Percentiles rank a stretch among this genome's conserved stretches.
These are phyloP conservation scores for Westerdykella ornata DNA, from an alignment of 2,329 filamentous ascomycete genomes.

Conservation along the genomic window DNA sequence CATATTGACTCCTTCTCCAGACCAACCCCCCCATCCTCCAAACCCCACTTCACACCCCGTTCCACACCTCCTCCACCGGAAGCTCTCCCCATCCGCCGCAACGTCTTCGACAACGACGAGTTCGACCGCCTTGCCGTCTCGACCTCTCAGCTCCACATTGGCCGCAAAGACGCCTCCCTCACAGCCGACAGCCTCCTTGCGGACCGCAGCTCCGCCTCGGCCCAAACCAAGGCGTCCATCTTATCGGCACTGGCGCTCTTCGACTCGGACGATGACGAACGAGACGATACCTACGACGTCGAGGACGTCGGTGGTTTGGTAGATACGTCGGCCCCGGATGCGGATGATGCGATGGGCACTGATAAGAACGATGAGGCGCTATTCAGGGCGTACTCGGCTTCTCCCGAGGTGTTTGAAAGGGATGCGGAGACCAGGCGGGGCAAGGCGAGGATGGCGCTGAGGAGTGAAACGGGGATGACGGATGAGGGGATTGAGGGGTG, in stretches of 20 bases:
- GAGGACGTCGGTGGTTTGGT: slow-evolving; percentile 87
- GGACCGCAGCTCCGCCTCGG: slow-evolving; percentile 50
- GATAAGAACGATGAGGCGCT: slow-evolving; percentile 63
- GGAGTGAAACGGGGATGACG: slow-evolving; percentile 75
- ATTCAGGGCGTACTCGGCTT: slow-evolving; percentile 63
- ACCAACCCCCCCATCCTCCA: slow-evolving; percentile 9
- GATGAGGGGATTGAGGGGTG: slow-evolving; percentile 94
- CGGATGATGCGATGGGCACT: slow-evolving; percentile 50
- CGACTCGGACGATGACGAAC: slow-evolving; percentile 90
- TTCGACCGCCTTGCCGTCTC: slow-evolving; percentile 65
- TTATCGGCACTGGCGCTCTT: slow-evolving; percentile 81
- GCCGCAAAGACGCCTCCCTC: slow-evolving; percentile 57
- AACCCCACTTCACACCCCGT: slow-evolving; percentile 49
- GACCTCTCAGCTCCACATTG: slow-evolving; percentile 66
- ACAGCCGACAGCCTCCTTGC: slow-evolving; percentile 68
- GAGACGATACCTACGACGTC: slow-evolving; percentile 92
- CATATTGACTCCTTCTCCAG: slow-evolving; percentile 15
- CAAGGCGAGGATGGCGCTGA: slow-evolving; percentile 56
- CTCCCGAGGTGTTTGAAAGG: slow-evolving; percentile 61
- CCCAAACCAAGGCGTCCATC: slow-evolving; percentile 76
- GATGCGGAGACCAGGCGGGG: slow-evolving; percentile 64
- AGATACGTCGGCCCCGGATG: slow-evolving; percentile 51
- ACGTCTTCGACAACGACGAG: slow-evolving; percentile 59
- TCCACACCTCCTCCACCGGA: slow-evolving; percentile 46
- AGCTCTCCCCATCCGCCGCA: slow-evolving; percentile 53